Percentiles rank a stretch among this genome's conserved stretches.
Conservation (phyloP, 306 rosid species). For the Rosa persica region DNA sequence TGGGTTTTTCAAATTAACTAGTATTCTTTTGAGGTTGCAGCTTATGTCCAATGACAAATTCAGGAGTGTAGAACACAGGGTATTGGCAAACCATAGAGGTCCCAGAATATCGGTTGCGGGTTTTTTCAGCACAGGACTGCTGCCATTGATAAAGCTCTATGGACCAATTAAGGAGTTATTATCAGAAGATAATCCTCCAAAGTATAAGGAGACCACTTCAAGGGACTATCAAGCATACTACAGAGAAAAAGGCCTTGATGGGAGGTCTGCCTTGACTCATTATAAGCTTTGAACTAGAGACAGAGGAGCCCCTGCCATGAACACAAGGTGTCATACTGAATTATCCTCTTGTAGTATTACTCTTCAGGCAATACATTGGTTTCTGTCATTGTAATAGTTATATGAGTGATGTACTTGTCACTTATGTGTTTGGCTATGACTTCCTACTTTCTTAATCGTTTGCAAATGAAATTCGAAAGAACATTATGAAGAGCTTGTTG, state of each 20-base stretch:
- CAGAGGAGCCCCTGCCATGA: background rate
- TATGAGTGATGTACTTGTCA: too few species aligned
- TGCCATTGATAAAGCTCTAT: background rate
- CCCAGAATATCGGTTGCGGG: constrained; percentile 6
- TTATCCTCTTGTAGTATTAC: too few species aligned
- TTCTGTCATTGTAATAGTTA: too few species aligned
- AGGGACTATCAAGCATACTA: background rate
- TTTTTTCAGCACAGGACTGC: background rate
- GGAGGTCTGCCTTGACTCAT: constrained; percentile 15
- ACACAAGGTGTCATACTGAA: too few species aligned
- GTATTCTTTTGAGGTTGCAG: background rate
- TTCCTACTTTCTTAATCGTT: too few species aligned
- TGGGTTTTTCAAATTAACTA: too few species aligned
- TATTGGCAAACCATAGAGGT: constrained; percentile 21
- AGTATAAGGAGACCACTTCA: background rate
- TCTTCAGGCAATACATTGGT: too few species aligned
- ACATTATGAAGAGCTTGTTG: too few species aligned
- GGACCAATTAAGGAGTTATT: constrained; percentile 2
- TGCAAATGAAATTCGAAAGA: too few species aligned
- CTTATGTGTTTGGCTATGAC: too few species aligned
- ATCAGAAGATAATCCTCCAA: constrained; percentile 6
- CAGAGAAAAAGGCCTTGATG: constrained; percentile 7
- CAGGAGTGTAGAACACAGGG: constrained; percentile 37
- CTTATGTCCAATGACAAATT: constrained; percentile 45
- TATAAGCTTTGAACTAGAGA: constrained; percentile 9